These are phyloP conservation scores for Aspergillus arachidicola DNA, from an alignment of 2,329 filamentous ascomycete species.

Conservation along the genomic window DNA sequence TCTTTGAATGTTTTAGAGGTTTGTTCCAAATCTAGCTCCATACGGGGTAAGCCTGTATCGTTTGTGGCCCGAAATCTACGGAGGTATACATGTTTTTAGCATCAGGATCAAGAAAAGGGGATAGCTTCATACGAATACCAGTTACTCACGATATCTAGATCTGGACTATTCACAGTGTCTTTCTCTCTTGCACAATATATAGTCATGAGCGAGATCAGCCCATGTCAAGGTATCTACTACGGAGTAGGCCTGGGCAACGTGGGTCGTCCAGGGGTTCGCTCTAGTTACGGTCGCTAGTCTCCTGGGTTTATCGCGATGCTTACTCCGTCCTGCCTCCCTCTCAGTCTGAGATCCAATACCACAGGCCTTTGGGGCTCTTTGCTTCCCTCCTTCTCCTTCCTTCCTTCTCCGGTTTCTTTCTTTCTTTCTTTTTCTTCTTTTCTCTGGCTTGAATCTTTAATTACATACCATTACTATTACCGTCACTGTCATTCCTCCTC, in stretches of 20 bases:
- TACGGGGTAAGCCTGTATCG: background rate
- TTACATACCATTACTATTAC: background rate
- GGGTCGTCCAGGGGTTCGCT: conserved; percentile 19
- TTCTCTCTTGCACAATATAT: background rate
- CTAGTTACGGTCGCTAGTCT: background rate
- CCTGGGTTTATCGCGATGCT: background rate
- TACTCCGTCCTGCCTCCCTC: background rate
- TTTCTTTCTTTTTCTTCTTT: background rate
- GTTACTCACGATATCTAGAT: background rate
- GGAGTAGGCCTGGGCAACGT: conserved; percentile 3
- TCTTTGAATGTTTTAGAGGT: background rate
- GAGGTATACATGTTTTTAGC: background rate
- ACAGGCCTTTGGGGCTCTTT: background rate
- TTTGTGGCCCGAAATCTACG: background rate
- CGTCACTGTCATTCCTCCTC: background rate
- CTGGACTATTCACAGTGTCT: background rate
- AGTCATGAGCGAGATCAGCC: background rate
- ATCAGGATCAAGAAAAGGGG: too few species aligned
- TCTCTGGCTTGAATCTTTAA: background rate
- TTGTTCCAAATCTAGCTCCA: background rate
- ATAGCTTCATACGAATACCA: background rate
- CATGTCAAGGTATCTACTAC: background rate
- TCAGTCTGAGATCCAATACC: background rate
- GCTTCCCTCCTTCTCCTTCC: background rate
- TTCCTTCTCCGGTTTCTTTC: background rate